Percentiles rank a stretch among this genome's conserved stretches.
These are phyloP conservation scores for Pisolithus thermaeus DNA, from an alignment of 1,284 basidiomycete genomes.

Conservation along the genomic window DNA sequence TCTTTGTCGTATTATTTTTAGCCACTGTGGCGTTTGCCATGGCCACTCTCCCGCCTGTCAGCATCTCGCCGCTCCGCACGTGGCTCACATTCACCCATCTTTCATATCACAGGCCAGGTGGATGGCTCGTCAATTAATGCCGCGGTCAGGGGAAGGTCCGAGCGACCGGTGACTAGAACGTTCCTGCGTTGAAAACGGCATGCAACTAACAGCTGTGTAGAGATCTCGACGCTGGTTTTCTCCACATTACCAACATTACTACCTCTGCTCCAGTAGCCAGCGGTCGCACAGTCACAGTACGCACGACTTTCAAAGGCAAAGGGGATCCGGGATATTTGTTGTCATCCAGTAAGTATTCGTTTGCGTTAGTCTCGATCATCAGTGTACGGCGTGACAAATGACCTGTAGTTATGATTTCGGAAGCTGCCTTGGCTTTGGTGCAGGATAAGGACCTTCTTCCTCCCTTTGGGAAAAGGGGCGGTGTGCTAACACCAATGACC, in stretches of 20 bases:
- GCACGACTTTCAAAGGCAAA: conserved; percentile 52
- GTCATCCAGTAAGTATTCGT: conserved; percentile 48
- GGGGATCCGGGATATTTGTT: conserved; percentile 81
- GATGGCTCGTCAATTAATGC: conserved; percentile 36
- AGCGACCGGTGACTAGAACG: conserved; percentile 43
- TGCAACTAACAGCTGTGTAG: conserved; percentile 30
- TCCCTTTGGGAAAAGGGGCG: conserved; percentile 54
- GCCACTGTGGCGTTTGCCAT: conserved; percentile 13
- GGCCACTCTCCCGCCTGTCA: conserved; percentile 20
- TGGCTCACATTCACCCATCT: not conserved
- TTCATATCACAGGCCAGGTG: conserved; percentile 42
- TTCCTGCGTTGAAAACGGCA: not conserved
- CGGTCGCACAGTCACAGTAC: conserved; percentile 47
- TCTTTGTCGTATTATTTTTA: conserved; percentile 26
- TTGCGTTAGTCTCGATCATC: not conserved
- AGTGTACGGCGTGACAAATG: not conserved
- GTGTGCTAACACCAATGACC: conserved; percentile 73
- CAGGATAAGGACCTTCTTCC: conserved; percentile 50
- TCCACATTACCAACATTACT: conserved; percentile 56
- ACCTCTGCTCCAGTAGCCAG: conserved; percentile 36
- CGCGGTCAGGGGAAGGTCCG: conserved; percentile 59
- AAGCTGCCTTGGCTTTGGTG: conserved; percentile 67
- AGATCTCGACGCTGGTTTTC: conserved; percentile 48
- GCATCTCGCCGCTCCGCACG: conserved; percentile 1
- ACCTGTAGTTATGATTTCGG: conserved; percentile 61